Conservation (phyloP, 108 stramenopile species). For the Cyclotella atomus region DNA sequence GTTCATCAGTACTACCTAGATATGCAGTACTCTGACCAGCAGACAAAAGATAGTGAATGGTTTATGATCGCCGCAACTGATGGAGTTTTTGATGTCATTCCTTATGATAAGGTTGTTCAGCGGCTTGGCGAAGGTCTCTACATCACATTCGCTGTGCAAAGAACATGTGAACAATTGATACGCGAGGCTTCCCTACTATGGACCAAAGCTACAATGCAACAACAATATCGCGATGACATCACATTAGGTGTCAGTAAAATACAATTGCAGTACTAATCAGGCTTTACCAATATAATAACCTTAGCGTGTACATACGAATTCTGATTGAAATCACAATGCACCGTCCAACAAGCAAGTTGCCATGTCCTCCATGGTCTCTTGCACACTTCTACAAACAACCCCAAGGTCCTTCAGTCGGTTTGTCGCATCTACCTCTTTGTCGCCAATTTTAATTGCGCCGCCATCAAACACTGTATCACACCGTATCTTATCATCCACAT, state of each 20-base stretch:
- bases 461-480: conserved; percentile 76
- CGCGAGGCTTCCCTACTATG: conserved; percentile 35
- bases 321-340: too few species aligned
- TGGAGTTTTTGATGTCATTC: conserved; percentile 65
- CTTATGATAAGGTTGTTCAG: conserved; percentile 24
- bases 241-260: conserved; percentile 43
- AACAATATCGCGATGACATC: conserved; percentile 45
- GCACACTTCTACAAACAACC: conserved; percentile 57
- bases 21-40: conserved; percentile 9
- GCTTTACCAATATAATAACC: background rate
- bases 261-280: background rate
- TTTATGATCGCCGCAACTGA: conserved; percentile 81
- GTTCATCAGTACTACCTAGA: conserved; percentile 31
- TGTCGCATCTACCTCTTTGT: conserved; percentile 64
- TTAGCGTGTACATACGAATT: background rate
- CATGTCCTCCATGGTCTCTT: conserved; percentile 82
- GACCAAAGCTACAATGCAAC: conserved; percentile 11
- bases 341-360: conserved; percentile 48
- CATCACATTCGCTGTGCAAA: conserved; percentile 13
- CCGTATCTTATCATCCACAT: conserved; percentile 38
- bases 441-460: conserved; percentile 83
- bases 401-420: conserved; percentile 62
- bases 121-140: conserved; percentile 36
- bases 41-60: conserved; percentile 18
- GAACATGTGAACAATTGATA: conserved; percentile 44